A percentile compares a stretch with the other conserved stretches of the same genome.
Conservation (phyloP, 352 stramenopile species). For the Blastocystis sp. region DNA sequence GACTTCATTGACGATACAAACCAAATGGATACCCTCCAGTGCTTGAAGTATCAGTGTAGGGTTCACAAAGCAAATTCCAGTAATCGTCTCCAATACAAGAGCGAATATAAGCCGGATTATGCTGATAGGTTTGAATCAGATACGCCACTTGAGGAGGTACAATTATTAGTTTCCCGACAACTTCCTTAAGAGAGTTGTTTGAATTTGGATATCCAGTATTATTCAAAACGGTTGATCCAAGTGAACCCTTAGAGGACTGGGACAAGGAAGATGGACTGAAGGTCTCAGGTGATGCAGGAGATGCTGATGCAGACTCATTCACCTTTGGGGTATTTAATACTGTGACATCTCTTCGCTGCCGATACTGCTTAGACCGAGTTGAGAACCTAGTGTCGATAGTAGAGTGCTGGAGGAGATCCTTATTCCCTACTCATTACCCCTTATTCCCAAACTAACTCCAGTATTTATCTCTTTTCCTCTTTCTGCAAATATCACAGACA, state of each 20-base stretch:
- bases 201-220: not conserved
- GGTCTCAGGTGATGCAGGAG: not conserved
- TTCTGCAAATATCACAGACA: conserved; percentile 43
- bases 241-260: not conserved
- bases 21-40: not conserved
- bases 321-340: not conserved
- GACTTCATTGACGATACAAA: too few species aligned
- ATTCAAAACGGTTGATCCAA: not conserved
- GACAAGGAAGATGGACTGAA: not conserved
- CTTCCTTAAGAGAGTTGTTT: not conserved
- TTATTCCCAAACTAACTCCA: not conserved
- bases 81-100: conserved; percentile 27
- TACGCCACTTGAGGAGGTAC: not conserved
- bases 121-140: not conserved
- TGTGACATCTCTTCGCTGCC: not conserved
- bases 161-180: not conserved
- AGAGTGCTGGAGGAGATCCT: conserved; percentile 32
- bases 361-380: not conserved
- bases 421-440: not conserved
- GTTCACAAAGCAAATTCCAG: not conserved
- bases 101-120: conserved; percentile 21
- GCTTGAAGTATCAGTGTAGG: not conserved
- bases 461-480: conserved; percentile 42
- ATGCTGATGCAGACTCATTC: not conserved
- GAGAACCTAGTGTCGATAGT: conserved; percentile 6